Base-by-base conservation (phyloP, 768 basidiomycete species). In the Lactarius quietus region DNA sequence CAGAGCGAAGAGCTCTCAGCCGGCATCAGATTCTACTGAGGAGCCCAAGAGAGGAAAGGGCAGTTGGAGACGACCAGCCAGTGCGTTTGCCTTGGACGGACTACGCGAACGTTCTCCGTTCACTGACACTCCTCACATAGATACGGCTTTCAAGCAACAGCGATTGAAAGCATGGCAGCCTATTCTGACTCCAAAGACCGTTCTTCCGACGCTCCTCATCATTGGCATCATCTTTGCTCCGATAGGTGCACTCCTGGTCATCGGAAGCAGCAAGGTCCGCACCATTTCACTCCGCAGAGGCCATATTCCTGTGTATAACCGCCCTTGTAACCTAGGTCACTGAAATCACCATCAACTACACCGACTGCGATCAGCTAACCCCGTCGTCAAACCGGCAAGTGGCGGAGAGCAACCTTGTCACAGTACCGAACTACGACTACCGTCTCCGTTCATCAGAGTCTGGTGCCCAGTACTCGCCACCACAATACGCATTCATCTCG, bases 121-220 rank as follows among this genome's bases (percentile, higher is more conserved):
- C 69, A 67, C 63, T 72, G 68, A 70, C 66, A 17, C 48, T 52
- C 70, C 6, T 53, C 57, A 53, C 61, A 57, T 76, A 97, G 94
- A 98, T 78, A 98, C 95, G 65, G 96, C 95, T 45, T 98, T 97
- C 85, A 98, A 97, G 79, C 97, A 99, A 76, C 97, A 99, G 77
- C 90, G 97, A 62, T 85, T 99, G 74, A 98, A 98, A 80, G 97
- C 97, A 73, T 99, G 97, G 97, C 97, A 99, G 82, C 97, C 97
- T 10, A 98, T 99, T 74, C 84, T 98, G 55, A 98, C 95, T 6
- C 97, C 97, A 6, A 95, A 95, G 77, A 97, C 95, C 1, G 97
- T 99, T 26, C 84, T 99, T 18, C 97, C 97, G 3, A 96, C 95
- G 1, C 84, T 99, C 54, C 95, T 99, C 77, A 86, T 98, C 73